These are phyloP conservation scores for Ramaria rubella DNA, from an alignment of 768 basidiomycete genomes.

Conservation along the genomic window DNA sequence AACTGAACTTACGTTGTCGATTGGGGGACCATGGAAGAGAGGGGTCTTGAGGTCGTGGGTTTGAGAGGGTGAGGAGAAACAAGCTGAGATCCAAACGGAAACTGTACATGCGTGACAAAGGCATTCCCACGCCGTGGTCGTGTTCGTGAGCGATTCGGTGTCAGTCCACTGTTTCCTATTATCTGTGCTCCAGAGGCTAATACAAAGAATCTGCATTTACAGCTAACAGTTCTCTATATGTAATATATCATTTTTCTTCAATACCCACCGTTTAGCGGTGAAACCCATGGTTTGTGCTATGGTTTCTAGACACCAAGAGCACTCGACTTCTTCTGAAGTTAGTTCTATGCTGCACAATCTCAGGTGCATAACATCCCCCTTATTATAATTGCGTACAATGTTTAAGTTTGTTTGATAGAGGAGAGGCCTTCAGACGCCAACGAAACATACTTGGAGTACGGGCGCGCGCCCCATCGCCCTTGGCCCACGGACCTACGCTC, in stretches of 20 bases:
- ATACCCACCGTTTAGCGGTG: not conserved
- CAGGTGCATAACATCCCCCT: slow-evolving; percentile 31
- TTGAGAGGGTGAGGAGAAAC: not conserved
- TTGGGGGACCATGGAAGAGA: slow-evolving; percentile 37
- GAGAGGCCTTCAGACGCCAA: slow-evolving; percentile 62
- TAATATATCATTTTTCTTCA: not conserved
- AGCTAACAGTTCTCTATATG: no score
- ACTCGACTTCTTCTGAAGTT: slow-evolving; percentile 24
- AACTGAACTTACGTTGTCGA: slow-evolving; percentile 43
- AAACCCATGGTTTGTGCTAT: not conserved
- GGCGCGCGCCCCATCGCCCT: slow-evolving; percentile 16
- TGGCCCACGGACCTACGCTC: slow-evolving; percentile 40
- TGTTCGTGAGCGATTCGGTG: no score
- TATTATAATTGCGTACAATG: not conserved
- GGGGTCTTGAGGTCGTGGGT: slow-evolving; percentile 28
- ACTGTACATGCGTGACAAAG: slow-evolving; percentile 1
- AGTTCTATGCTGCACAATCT: slow-evolving; percentile 46
- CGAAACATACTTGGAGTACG: slow-evolving; percentile 43
- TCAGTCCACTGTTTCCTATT: no score
- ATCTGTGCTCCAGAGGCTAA: no score
- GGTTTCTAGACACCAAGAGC: not conserved
- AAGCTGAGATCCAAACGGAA: not conserved
- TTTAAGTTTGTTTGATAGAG: slow-evolving; percentile 33
- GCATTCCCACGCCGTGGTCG: not conserved
- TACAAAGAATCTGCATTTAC: no score